Evolutionary conservation across 1,284 basidiomycete species (phyloP).

Genomic region (Ustilago crameri): DNA sequence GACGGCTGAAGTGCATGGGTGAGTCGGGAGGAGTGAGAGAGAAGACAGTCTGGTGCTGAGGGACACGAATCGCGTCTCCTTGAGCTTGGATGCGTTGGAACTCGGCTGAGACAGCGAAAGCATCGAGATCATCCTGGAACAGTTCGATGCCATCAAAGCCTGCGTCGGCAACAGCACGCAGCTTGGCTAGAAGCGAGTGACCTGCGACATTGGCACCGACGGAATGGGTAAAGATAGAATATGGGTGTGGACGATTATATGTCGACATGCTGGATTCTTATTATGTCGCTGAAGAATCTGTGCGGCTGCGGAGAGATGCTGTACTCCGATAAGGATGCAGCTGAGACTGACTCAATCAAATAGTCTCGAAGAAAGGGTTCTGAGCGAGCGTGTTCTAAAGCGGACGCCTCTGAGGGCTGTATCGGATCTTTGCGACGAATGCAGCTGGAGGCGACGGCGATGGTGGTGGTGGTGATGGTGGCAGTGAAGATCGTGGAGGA

Average conservation of each 20-base stretch:
- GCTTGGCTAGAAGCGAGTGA: slow-evolving; percentile 63
- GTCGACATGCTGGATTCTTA: slow-evolving; percentile 14
- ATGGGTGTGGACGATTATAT: slow-evolving; percentile 26
- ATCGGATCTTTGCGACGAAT: too few species aligned
- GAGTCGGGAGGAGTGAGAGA: slow-evolving; percentile 49
- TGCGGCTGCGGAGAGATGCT: too few species aligned
- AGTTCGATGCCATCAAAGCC: slow-evolving; percentile 67
- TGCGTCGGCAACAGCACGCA: slow-evolving; percentile 57
- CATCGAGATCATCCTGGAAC: slow-evolving; percentile 67
- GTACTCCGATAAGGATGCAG: too few species aligned
- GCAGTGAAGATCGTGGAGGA: too few species aligned
- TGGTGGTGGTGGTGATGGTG: too few species aligned
- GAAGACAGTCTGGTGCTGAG: slow-evolving; percentile 1
- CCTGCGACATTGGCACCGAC: slow-evolving; percentile 52
- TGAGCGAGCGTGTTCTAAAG: too few species aligned
- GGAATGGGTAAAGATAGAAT: slow-evolving; percentile 55
- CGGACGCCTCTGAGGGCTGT: too few species aligned
- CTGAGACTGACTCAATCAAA: too few species aligned
- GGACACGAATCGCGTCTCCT: slow-evolving; percentile 4
- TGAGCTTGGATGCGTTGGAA: slow-evolving; percentile 37
- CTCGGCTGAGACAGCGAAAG: slow-evolving; percentile 56
- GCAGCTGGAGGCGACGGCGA: too few species aligned
- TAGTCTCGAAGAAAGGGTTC: too few species aligned
- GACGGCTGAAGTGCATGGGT: slow-evolving; percentile 32
- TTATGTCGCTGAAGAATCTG: not conserved